Percentiles rank a stretch among this genome's conserved stretches.
phyloP scores from a whole-genome alignment of 2,329 filamentous ascomycete genomes.

The Dryadomyces quercivorus region DNA sequence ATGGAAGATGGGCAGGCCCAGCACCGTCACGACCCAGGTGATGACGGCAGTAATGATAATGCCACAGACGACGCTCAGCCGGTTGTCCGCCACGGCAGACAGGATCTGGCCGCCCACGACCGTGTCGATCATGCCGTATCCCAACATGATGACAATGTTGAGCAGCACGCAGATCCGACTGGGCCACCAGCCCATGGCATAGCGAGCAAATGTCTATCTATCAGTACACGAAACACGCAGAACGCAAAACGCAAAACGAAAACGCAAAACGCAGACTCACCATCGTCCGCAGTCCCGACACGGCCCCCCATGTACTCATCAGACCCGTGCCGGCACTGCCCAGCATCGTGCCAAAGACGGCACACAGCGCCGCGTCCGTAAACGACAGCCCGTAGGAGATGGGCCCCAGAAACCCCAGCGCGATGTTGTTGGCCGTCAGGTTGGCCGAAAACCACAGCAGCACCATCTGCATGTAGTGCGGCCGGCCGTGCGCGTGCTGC shows the following conservation, averaged over 20 bases:
- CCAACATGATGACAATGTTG: slow-evolving; percentile 19
- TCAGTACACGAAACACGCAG: background rate
- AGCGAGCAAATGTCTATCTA: slow-evolving; percentile 13
- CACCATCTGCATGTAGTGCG: slow-evolving; percentile 23
- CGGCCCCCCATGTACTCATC: slow-evolving; percentile 6
- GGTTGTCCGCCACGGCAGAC: slow-evolving; percentile 46
- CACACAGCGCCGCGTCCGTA: slow-evolving; percentile 15
- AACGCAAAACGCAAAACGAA: background rate
- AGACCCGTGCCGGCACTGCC: slow-evolving; percentile 8
- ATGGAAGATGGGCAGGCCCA: slow-evolving; percentile 57
- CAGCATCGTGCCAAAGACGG: slow-evolving; percentile 7
- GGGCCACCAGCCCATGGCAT: slow-evolving; percentile 22
- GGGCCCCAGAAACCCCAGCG: slow-evolving; percentile 19
- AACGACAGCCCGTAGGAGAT: slow-evolving; percentile 18
- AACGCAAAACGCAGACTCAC: slow-evolving; percentile 2
- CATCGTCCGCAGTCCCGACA: slow-evolving; percentile 8
- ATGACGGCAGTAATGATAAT: slow-evolving; percentile 53
- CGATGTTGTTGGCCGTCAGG: slow-evolving; percentile 29
- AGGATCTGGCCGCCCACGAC: slow-evolving; percentile 58
- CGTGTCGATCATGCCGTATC: slow-evolving; percentile 41
- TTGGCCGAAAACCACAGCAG: slow-evolving; percentile 33
- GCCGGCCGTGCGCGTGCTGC: slow-evolving; percentile 17
- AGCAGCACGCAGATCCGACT: slow-evolving; percentile 17
- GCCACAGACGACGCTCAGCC: slow-evolving; percentile 50
- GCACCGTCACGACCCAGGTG: slow-evolving; percentile 51